Evolutionary conservation across 768 basidiomycete species (phyloP), one percentile per base, ranked within the genome.

Genomic region (Hydnomerulius pinastri): DNA sequence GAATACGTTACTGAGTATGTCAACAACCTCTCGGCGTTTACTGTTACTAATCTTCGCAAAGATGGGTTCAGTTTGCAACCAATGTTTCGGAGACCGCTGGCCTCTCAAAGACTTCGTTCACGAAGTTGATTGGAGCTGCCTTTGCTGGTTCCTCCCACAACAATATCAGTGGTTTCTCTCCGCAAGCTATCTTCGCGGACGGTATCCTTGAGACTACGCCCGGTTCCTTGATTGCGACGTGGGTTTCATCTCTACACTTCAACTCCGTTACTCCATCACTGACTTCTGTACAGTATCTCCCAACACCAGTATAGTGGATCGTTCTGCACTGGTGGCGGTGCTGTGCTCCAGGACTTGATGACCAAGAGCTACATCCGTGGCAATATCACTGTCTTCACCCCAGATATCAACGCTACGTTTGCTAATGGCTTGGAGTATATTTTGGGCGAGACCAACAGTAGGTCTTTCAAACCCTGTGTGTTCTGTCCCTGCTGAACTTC

Each of bases 311-410:
- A 74, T 58, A 82, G 82, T n/a, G 83, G 84, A 11, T 77, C 79
- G 3, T 86, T 85, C 61, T 86, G 84, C 54, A 54, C 67, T 6
- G 86, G 86, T 13, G 75, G 64, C 35, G 72, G 70, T 21, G 78
- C 77, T 21, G 62, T 82, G 28, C 65, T 89, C 10, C 77, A 81
- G 56, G 81, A 84, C 53, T 69, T 89, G 44, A 86, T 87, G 85
- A 79, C 77, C 25, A 87, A 88, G 58, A 59, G 71, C 5, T 74
- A 74, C 39, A 73, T 81, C 24, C 72, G 85, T 55, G 68, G 79
- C 33, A 89, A 88, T 58, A 64, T 88, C 27, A 70, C 77, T 3
- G 33, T 56, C 12, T 86, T 77, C 52, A 58, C 60, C 21, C 71
- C 80, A 3, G 86, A 87, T 61, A 80, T 87, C 42, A 58, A 66